Evolutionary conservation across 768 basidiomycete genomes (phyloP).

Genomic region (Porphyrellus cyaneotinctus): DNA sequence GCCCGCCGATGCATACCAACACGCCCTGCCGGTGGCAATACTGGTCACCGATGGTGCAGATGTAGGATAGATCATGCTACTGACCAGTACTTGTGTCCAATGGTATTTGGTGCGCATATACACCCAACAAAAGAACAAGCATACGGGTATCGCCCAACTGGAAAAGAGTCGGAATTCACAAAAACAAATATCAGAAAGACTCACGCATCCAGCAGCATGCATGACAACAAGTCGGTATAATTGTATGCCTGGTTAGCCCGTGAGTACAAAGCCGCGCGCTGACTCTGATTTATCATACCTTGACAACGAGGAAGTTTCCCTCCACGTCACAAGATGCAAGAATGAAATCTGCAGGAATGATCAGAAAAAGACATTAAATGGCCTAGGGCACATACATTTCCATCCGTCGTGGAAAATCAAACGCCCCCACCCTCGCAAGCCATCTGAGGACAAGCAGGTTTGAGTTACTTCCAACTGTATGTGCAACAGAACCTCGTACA

Average conservation of each 20-base stretch:
- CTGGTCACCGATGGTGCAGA: neutral
- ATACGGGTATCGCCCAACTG: slow-evolving; percentile 87
- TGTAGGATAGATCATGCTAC: slow-evolving; percentile 16
- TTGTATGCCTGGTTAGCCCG: slow-evolving; percentile 56
- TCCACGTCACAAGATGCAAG: slow-evolving; percentile 82
- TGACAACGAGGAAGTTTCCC: slow-evolving; percentile 83
- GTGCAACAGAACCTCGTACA: slow-evolving; percentile 44
- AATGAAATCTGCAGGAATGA: slow-evolving; percentile 53
- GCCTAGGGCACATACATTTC: slow-evolving; percentile 59
- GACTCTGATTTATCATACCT: slow-evolving; percentile 35
- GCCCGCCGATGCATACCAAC: slow-evolving; percentile 65
- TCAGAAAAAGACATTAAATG: slow-evolving; percentile 4
- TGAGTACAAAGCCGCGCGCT: neutral
- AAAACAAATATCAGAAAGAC: slow-evolving; percentile 17
- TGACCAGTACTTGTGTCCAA: slow-evolving; percentile 76
- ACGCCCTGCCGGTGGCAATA: slow-evolving; percentile 48
- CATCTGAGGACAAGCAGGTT: slow-evolving; percentile 45
- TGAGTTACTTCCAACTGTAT: neutral
- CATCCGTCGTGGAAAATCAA: slow-evolving; percentile 74
- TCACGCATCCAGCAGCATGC: slow-evolving; percentile 89
- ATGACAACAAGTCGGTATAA: slow-evolving; percentile 83
- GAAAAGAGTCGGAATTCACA: neutral
- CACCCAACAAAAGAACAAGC: slow-evolving; percentile 77
- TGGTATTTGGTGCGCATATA: slow-evolving; percentile 79
- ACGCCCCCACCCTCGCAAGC: slow-evolving; percentile 78